Base-by-base conservation (phyloP, 306 rosid genomes). In the Carpinus fangiana region DNA sequence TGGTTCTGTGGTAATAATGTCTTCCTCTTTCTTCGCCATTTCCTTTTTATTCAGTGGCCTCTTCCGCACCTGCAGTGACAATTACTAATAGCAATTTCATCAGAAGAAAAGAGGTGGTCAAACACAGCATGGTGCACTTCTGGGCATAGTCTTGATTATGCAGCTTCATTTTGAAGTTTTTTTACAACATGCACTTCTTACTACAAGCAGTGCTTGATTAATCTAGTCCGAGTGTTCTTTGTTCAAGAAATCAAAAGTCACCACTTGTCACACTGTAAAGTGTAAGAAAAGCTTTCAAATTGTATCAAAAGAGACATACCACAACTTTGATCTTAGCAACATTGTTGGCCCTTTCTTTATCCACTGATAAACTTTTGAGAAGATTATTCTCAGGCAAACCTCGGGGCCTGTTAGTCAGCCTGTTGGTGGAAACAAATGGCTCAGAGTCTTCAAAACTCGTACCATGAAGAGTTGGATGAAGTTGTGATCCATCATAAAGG, bases 281-380 rank as follows among this genome's bases (percentile, higher is more conserved):
- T 80, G 45, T n/a, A 41, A 26, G 12, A 1, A 12, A 23, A 26
- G 53, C 73, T 70, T 56, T 70, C 34, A 73, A 72, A 66, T 28
- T 41, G 13, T 0, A 45, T 80, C 67, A 31, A 28, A 41, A 74
- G 43, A 73, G 70, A 65, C 96, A 82, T 89, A 92, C 97, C 93
- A 86, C 93, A 52, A 92, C 97, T 92, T 90, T 89, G 84, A 90
- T 92, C 86, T 90, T 92, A 70, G 96, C 96, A 61, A 89, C 93
- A 83, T 75, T 89, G 75, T 86, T 90, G 74, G 93, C 86, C 87
- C 87, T 89, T 74, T 92, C 96, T 85, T 90, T 92, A 77, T 92
- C 97, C 11, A 78, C 26, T 31, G 93, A 79, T 57, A 87, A 76
- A 86, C 90, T 89, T 85, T 72, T 92, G 67, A 84, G 85, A 26